Evolutionary conservation across 805 yeast species (phyloP).

Genomic region (Myxozyma vanderwaltii): DNA sequence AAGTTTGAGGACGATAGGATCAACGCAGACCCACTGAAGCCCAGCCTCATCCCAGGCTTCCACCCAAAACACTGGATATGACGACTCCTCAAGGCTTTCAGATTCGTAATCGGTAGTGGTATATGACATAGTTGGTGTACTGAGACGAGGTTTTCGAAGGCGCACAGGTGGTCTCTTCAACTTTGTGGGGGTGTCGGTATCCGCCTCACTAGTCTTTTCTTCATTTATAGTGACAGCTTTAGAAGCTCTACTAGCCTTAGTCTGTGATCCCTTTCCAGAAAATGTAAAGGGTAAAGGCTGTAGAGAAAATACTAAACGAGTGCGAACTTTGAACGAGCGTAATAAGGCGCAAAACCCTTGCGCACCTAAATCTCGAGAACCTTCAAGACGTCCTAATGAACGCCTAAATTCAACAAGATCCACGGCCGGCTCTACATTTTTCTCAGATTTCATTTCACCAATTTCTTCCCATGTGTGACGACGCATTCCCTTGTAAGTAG

Average conservation of each 20-base stretch:
- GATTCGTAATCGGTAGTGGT: slow-evolving; percentile 25
- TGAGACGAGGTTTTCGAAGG: slow-evolving; percentile 28
- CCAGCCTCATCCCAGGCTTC: slow-evolving; percentile 86
- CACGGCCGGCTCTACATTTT: slow-evolving; percentile 24
- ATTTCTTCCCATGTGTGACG: slow-evolving; percentile 55
- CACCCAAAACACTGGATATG: slow-evolving; percentile 83
- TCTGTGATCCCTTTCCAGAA: not conserved
- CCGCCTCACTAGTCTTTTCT: slow-evolving; percentile 1
- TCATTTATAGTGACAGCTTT: slow-evolving; percentile 3
- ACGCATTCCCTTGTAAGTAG: slow-evolving; percentile 47
- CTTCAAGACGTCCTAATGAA: slow-evolving; percentile 43
- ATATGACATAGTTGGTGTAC: slow-evolving; percentile 21
- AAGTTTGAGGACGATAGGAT: slow-evolving; percentile 66
- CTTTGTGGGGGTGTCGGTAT: slow-evolving; percentile 1
- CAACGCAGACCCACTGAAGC: slow-evolving; percentile 81
- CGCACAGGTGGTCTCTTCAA: slow-evolving; percentile 19
- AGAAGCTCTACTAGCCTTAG: slow-evolving; percentile 11
- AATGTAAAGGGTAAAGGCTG: slow-evolving; percentile 87
- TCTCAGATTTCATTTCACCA: slow-evolving; percentile 35
- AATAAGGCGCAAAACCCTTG: slow-evolving; percentile 83
- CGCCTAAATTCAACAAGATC: slow-evolving; percentile 15
- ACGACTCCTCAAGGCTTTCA: slow-evolving; percentile 23
- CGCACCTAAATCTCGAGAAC: slow-evolving; percentile 77
- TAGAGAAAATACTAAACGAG: slow-evolving; percentile 76
- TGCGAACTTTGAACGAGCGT: slow-evolving; percentile 68